These are phyloP conservation scores for Scutellaria galericulata DNA, from an alignment of 257 asterid species.

Conservation along the genomic window DNA sequence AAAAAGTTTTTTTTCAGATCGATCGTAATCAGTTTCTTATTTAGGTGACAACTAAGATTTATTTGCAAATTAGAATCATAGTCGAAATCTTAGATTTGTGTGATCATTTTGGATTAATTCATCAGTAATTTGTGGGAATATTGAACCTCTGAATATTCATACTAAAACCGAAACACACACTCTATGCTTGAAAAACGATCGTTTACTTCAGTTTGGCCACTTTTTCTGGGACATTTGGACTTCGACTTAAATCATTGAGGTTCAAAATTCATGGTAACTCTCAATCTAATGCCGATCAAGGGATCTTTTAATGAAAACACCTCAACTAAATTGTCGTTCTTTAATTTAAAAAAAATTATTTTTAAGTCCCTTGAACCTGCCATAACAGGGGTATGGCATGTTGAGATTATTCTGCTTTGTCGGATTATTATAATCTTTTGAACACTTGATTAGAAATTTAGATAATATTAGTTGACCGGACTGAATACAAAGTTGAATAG, in stretches of 20 bases:
- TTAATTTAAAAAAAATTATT: no score
- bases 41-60: conserved; percentile 6
- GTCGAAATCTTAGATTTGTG: background rate
- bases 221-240: background rate
- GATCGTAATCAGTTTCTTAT: conserved; percentile 14
- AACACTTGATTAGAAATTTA: background rate
- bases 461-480: background rate
- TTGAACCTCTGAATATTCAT: conserved; percentile 6
- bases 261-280: background rate
- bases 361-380: no score
- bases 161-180: background rate
- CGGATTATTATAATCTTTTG: background rate
- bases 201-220: background rate
- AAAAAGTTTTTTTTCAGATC: conserved; percentile 1
- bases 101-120: background rate
- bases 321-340: no score
- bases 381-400: background rate
- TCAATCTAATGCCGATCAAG: background rate
- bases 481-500: background rate
- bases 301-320: background rate
- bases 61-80: conserved; percentile 21
- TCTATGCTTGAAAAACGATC: no score
- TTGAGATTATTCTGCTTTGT: conserved; percentile 4
- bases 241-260: background rate
- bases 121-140: background rate